A percentile compares a stretch with the other conserved stretches of the same genome.
Evolutionary conservation across 805 yeast species (phyloP).

Genomic region (Saccharomycopsis sp.): DNA sequence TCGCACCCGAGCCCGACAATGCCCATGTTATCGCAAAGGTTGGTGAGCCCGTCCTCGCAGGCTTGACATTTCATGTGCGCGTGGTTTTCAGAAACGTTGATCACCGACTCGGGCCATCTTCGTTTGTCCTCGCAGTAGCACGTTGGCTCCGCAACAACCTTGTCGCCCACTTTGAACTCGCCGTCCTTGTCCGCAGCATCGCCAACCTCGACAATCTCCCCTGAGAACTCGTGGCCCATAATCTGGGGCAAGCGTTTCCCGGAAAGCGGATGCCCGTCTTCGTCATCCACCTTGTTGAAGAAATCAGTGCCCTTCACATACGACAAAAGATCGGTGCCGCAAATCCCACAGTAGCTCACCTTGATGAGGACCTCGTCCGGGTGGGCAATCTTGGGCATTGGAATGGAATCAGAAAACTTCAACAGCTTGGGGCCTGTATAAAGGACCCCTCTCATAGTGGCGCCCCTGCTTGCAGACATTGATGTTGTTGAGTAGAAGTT

Average conservation of each 20-base stretch:
- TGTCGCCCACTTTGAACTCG: constrained; percentile 42
- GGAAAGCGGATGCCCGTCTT: constrained; percentile 31
- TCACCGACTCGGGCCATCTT: constrained; percentile 23
- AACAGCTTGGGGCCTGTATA: constrained; percentile 34
- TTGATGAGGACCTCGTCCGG: constrained; percentile 36
- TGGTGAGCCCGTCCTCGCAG: constrained; percentile 36
- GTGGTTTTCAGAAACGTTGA: constrained; percentile 6
- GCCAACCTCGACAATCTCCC: constrained; percentile 39
- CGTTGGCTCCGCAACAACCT: constrained; percentile 45
- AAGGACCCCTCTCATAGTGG: constrained; percentile 33
- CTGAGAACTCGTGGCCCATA: constrained; percentile 52
- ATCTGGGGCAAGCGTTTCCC: constrained; percentile 36
- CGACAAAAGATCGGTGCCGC: constrained; percentile 57
- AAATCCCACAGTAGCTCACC: constrained; percentile 48
- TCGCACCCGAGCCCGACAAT: constrained; percentile 43
- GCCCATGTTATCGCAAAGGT: constrained; percentile 36
- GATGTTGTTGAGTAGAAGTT: too few species aligned
- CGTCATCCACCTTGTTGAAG: constrained; percentile 29
- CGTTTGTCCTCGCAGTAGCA: constrained; percentile 35
- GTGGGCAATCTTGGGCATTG: constrained; percentile 25
- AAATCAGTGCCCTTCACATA: constrained; percentile 50
- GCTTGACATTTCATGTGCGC: constrained; percentile 22
- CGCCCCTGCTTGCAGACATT: neutral
- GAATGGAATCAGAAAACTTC: constrained; percentile 27
- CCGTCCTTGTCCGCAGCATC: constrained; percentile 32